Base-by-base conservation (phyloP, 2,329 filamentous ascomycete species). In the Huntiella moniliformis region DNA sequence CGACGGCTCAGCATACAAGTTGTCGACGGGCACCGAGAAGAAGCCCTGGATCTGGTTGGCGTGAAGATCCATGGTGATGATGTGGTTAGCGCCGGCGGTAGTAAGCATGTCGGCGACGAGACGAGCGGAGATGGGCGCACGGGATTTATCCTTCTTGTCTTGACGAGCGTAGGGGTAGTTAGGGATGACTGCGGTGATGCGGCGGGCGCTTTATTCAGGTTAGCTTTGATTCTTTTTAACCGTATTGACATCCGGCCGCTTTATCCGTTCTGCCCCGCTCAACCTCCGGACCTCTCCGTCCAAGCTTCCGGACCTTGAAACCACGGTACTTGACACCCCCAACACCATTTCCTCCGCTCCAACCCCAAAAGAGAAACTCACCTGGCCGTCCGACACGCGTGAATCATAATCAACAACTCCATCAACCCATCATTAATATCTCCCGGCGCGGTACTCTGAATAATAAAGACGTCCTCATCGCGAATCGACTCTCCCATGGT, bases 391-490 rank as follows among this genome's bases (percentile, higher is more conserved):
- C 67, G 66, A 70, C 88, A 95, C 52, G 88, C 88, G 59, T 93
- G 92, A 63, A 95, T 92, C 79, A 95, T 94, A 65, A 96, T 95
- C 54, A 96, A 74, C 34, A 96, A 74, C 65, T 98, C 88, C 88
- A 98, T 96, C 50, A 98, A 73, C 42, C 86, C 86, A 61, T 96
- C 88, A 64, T 98, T 98, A 67, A 96, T 92, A 60, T 95, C 87
- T 60, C 88, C 87, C 2, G 88, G 88, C 36, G 83, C 80, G 41
- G 91, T 94, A 17, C 88, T 94, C 65, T 96, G 88, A 50, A 96
- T 71, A 56, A 96, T 93, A 67, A 95, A 96, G 58, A 95, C 51
- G 74, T 96, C 88, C 71, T 96, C 88, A 61, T 96, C 88, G 63
- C 88, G 75, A 46, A 96, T 88, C 52, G 83, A 92, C 67, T 96